Conservation (phyloP, 2,329 filamentous ascomycete genomes). For the Xylaria sp. region DNA sequence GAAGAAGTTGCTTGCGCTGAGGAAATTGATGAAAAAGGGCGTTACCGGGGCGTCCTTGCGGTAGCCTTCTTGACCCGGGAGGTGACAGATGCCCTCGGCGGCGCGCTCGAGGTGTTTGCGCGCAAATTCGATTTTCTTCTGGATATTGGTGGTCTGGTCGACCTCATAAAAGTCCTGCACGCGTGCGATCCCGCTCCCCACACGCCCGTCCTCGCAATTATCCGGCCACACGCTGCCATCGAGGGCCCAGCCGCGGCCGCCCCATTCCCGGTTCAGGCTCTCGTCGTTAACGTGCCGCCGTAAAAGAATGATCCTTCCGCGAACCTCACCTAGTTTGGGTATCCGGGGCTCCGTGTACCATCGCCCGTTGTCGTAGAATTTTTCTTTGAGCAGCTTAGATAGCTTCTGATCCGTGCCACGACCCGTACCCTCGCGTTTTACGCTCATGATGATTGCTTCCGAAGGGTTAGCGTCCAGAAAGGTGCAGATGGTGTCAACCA, state of each 20-base stretch:
- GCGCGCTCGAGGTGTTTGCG: constrained; percentile 79
- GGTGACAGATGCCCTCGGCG: constrained; percentile 55
- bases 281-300: constrained; percentile 76
- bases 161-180: constrained; percentile 97
- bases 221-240: constrained; percentile 78
- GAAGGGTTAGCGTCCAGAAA: constrained; percentile 80
- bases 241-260: constrained; percentile 60
- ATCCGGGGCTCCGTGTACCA: constrained; percentile 84
- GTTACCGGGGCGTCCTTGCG: constrained; percentile 41
- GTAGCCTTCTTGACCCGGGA: constrained; percentile 45
- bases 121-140: constrained; percentile 77
- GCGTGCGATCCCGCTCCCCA: constrained; percentile 74
- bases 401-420: constrained; percentile 80
- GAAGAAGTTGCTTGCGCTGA: constrained; percentile 94
- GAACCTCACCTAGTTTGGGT: constrained; percentile 77
- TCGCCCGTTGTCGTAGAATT: constrained; percentile 65
- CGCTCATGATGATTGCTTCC: constrained; percentile 82
- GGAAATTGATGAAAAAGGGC: constrained; percentile 88
- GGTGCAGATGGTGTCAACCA: constrained; percentile 72
- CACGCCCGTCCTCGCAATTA: constrained; percentile 79
- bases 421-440: constrained; percentile 92
- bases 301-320: constrained; percentile 83
- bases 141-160: constrained; percentile 73
- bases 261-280: constrained; percentile 56
- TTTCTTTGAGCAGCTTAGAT: constrained; percentile 71